Conservation (phyloP, 2,329 filamentous ascomycete genomes). For the Didymella arachidicola region DNA sequence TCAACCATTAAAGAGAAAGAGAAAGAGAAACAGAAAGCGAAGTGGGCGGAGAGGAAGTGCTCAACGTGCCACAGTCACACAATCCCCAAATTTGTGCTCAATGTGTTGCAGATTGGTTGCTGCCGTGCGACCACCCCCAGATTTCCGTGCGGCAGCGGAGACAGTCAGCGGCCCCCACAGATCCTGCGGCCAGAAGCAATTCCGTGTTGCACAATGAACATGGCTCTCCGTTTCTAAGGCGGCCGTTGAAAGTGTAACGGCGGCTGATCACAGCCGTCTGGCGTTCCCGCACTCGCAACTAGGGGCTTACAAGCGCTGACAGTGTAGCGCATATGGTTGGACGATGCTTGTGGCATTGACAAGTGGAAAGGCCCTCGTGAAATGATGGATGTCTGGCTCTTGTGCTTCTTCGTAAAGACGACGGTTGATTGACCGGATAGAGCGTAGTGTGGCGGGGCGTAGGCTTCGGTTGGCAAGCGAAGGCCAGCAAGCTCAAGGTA, state of each 20-base stretch:
- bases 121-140: slow-evolving; percentile 18
- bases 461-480: slow-evolving; percentile 37
- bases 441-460: slow-evolving; percentile 14
- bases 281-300: not conserved
- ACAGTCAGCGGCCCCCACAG: slow-evolving; percentile 7
- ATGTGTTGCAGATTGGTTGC: not conserved
- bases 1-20: not conserved
- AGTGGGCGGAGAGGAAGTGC: not conserved
- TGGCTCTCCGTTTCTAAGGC: slow-evolving; percentile 5
- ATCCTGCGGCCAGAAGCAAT: slow-evolving; percentile 3
- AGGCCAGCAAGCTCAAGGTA: slow-evolving; percentile 14
- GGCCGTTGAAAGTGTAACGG: slow-evolving; percentile 18
- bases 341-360: not conserved
- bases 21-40: not conserved
- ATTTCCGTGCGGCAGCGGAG: not conserved
- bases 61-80: not conserved
- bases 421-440: slow-evolving; percentile 6
- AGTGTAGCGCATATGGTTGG: not conserved
- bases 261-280: slow-evolving; percentile 12
- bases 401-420: slow-evolving; percentile 6
- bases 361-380: not conserved
- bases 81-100: not conserved
- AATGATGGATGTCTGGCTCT: slow-evolving; percentile 1
- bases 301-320: not conserved
- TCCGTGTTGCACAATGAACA: slow-evolving; percentile 8